Conservation (phyloP, 176 grass and related monocot species). For the Melocanna baccifera region DNA sequence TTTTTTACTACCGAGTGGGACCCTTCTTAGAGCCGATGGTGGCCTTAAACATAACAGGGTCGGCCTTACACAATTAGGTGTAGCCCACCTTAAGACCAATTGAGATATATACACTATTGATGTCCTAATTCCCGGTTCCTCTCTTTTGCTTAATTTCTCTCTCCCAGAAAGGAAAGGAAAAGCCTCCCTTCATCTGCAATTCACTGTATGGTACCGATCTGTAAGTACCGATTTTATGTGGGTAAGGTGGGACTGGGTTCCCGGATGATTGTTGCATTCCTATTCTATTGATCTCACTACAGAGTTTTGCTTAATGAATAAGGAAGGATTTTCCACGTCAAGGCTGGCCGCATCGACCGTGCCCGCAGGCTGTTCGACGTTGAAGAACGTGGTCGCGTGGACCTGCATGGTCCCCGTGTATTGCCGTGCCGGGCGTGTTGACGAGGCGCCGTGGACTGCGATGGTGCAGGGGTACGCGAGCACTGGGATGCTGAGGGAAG, state of each 20-base stretch:
- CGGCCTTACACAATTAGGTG: too few species aligned
- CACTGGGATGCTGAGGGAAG: conserved; percentile 46
- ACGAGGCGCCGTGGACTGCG: conserved; percentile 58
- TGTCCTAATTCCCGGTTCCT: neutral
- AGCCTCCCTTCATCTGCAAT: neutral
- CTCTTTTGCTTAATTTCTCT: neutral
- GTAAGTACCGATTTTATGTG: conserved; percentile 13
- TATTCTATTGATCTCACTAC: neutral
- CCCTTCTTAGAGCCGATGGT: too few species aligned
- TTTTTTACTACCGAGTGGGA: too few species aligned
- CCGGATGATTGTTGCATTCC: neutral
- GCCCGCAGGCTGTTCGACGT: conserved; percentile 8
- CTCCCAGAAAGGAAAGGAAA: neutral
- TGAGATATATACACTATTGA: too few species aligned
- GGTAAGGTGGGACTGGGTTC: neutral
- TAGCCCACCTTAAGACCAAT: too few species aligned
- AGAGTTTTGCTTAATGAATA: conserved; percentile 37
- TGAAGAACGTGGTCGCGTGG: neutral
- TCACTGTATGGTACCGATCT: neutral
- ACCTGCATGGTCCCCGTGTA: conserved; percentile 14
- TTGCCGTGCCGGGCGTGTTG: conserved; percentile 10
- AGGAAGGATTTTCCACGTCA: neutral
- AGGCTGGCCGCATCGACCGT: conserved; percentile 3
- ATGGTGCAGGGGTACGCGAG: conserved; percentile 43
- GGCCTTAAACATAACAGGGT: too few species aligned